A percentile compares a stretch with the other conserved stretches of the same genome.
Conservation (phyloP, 2,329 filamentous ascomycete genomes). For the Monilinia laxa region DNA sequence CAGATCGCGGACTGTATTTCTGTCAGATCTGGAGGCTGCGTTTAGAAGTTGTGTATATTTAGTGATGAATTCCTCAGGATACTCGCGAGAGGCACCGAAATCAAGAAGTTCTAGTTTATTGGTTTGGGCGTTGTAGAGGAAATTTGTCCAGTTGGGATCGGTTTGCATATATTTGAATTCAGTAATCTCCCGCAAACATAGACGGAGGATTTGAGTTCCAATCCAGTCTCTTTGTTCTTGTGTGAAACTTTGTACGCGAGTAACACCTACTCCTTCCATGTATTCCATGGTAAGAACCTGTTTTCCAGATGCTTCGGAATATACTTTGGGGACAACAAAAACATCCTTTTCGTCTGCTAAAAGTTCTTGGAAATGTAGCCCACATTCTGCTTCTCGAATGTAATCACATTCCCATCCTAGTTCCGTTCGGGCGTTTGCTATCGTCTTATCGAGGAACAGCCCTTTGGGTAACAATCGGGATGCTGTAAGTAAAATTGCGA, state of each 20-base stretch:
- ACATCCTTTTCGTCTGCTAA: constrained; percentile 70
- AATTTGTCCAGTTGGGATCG: constrained; percentile 99
- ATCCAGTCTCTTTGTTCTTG: constrained; percentile 94
- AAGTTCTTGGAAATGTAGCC: constrained; percentile 70
- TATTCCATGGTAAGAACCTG: constrained; percentile 92
- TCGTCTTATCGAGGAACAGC: constrained; percentile 93
- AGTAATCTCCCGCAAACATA: constrained; percentile 88
- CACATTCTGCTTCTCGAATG: constrained; percentile 79
- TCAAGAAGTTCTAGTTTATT: constrained; percentile 86
- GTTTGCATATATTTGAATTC: constrained; percentile 99
- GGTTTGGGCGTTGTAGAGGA: constrained; percentile 76
- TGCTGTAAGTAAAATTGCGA: constrained; percentile 85
- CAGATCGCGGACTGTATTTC: constrained; percentile 59
- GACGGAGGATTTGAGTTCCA: constrained; percentile 85
- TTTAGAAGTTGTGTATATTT: constrained; percentile 78
- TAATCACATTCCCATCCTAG: constrained; percentile 98
- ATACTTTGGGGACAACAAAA: constrained; percentile 78
- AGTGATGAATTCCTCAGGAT: constrained; percentile 73
- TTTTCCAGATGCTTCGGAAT: constrained; percentile 75
- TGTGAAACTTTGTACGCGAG: constrained; percentile 70
- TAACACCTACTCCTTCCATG: constrained; percentile 83
- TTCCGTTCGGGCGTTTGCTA: constrained; percentile 88
- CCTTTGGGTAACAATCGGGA: constrained; percentile 88
- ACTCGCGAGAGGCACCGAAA: constrained; percentile 90
- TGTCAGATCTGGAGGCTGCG: constrained; percentile 73